phyloP scores from a whole-genome alignment of 495 filamentous ascomycete genomes.

The Oidiodendron maius region DNA sequence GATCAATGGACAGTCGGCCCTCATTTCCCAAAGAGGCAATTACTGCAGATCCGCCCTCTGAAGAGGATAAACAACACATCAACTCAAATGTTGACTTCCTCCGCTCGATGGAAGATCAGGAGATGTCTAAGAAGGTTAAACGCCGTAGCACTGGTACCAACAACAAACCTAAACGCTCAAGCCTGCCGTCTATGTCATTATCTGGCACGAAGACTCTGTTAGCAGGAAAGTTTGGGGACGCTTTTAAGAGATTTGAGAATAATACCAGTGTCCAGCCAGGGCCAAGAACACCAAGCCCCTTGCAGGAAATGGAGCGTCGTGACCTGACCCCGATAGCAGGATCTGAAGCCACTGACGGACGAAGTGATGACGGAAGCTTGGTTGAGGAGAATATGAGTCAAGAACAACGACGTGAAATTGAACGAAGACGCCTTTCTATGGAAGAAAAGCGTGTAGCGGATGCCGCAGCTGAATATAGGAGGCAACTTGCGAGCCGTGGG shows the following conservation, averaged over 20 bases:
- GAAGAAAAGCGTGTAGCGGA: conserved; percentile 90
- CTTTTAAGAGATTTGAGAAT: conserved; percentile 87
- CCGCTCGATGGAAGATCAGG: conserved; percentile 72
- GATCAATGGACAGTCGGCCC: conserved; percentile 11
- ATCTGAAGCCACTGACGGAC: conserved; percentile 67
- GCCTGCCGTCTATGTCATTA: conserved; percentile 55
- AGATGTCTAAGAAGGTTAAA: conserved; percentile 57
- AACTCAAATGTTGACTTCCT: conserved; percentile 86
- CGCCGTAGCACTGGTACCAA: conserved; percentile 55
- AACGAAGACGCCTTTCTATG: conserved; percentile 73
- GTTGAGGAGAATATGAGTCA: conserved; percentile 68
- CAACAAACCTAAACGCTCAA: conserved; percentile 76
- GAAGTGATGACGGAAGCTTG: conserved; percentile 58
- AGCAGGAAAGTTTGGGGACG: conserved; percentile 87
- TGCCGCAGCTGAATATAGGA: conserved; percentile 86
- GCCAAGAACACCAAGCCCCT: conserved; percentile 47
- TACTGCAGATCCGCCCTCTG: conserved; percentile 29
- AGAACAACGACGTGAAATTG: conserved; percentile 86
- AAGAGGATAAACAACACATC: conserved; percentile 65
- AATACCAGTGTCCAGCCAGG: conserved; percentile 40
- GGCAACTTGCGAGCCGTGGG: conserved; percentile 62
- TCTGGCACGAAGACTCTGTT: conserved; percentile 79
- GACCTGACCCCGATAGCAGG: conserved; percentile 67
- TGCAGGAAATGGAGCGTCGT: conserved; percentile 43
- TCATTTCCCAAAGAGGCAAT: conserved; percentile 12